Percentiles rank a stretch among this genome's conserved stretches.
phyloP scores from a whole-genome alignment of 768 basidiomycete species.

The Heimioporus sp. region DNA sequence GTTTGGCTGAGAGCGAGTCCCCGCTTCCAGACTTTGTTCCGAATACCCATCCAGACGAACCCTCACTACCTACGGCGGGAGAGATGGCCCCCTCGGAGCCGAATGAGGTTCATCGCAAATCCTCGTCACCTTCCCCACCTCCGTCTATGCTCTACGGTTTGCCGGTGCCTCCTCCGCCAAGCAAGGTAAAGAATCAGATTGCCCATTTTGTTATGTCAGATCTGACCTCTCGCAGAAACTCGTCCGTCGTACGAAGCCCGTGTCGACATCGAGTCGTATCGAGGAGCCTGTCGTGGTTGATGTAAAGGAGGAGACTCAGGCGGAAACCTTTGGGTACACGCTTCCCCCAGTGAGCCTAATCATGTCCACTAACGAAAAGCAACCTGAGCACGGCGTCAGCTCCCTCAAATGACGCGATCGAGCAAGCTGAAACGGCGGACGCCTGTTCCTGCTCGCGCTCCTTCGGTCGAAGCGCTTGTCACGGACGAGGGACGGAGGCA shows the following conservation, averaged over 20 bases:
- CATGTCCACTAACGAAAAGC: not conserved
- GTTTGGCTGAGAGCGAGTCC: slow-evolving; percentile 24
- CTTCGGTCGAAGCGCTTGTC: slow-evolving; percentile 16
- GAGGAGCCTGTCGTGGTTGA: slow-evolving; percentile 5
- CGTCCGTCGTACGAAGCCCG: slow-evolving; percentile 19
- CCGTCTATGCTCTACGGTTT: slow-evolving; percentile 18
- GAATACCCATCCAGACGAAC: slow-evolving; percentile 53
- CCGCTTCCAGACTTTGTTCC: slow-evolving; percentile 49
- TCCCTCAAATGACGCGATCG: slow-evolving; percentile 40
- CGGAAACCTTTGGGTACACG: slow-evolving; percentile 9
- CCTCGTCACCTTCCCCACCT: slow-evolving; percentile 11
- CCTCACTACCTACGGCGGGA: slow-evolving; percentile 33
- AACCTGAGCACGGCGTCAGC: slow-evolving; percentile 24
- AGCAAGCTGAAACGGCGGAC: slow-evolving; percentile 55
- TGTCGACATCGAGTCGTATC: slow-evolving; percentile 10
- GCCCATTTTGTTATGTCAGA: not conserved
- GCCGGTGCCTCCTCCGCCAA: slow-evolving; percentile 23
- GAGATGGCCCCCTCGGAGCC: slow-evolving; percentile 17
- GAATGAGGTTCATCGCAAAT: slow-evolving; percentile 1
- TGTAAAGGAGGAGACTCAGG: slow-evolving; percentile 9
- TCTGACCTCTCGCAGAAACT: slow-evolving; percentile 17
- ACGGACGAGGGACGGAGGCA: slow-evolving; percentile 11
- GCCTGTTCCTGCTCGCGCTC: slow-evolving; percentile 26
- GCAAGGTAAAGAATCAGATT: slow-evolving; percentile 12
- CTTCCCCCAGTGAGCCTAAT: slow-evolving; percentile 25